Percentiles rank a stretch among this genome's conserved stretches.
Conservation (phyloP, 306 rosid species). For the Pueraria montana region DNA sequence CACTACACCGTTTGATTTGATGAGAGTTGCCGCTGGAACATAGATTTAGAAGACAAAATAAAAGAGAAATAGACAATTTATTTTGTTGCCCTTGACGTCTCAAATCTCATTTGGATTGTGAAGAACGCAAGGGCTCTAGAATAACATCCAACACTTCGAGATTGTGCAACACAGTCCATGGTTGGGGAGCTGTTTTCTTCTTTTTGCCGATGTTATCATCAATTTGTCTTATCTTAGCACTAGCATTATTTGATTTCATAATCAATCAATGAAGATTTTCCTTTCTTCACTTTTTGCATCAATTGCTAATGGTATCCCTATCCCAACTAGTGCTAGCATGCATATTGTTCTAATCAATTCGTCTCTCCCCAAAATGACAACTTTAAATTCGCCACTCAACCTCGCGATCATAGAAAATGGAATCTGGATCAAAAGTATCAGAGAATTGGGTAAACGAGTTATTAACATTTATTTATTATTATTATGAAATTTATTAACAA, state of each 20-base stretch:
- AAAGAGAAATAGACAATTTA: constrained; percentile 29
- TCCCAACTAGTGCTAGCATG: too few species aligned
- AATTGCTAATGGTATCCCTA: too few species aligned
- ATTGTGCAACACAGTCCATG: constrained; percentile 48
- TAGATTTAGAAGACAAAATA: constrained; percentile 39
- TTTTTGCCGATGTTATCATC: constrained; percentile 38
- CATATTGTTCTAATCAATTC: too few species aligned
- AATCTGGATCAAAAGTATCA: too few species aligned
- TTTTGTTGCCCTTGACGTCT: constrained; percentile 28
- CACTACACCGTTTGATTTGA: constrained; percentile 78
- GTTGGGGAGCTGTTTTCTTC: constrained; percentile 35
- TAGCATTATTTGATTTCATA: constrained; percentile 38
- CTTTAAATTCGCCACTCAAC: too few species aligned
- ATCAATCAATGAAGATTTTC: constrained; percentile 46
- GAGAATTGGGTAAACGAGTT: too few species aligned
- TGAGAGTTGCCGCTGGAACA: not conserved
- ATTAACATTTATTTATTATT: too few species aligned
- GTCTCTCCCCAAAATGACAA: too few species aligned
- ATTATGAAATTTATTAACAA: too few species aligned
- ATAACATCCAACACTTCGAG: constrained; percentile 63
- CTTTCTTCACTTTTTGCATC: not conserved
- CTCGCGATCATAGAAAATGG: too few species aligned
- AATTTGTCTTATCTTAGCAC: not conserved
- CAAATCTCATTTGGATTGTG: constrained; percentile 42
- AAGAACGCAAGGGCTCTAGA: constrained; percentile 47